phyloP scores from a whole-genome alignment of 345 rosid genomes.

The Arabis hirsuta region DNA sequence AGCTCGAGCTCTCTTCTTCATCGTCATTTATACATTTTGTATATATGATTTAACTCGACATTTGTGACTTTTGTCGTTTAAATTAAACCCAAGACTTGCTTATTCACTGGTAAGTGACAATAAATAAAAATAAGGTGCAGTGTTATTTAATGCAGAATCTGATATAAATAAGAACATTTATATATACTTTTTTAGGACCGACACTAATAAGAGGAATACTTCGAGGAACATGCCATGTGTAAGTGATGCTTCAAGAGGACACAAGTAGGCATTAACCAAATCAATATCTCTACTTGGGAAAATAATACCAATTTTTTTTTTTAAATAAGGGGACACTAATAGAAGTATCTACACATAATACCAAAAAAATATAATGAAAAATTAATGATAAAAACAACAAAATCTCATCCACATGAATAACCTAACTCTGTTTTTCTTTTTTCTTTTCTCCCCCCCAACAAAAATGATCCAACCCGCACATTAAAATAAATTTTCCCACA shows the following conservation, averaged over 20 bases:
- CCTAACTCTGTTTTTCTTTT: conserved; percentile 37
- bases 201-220: conserved; percentile 14
- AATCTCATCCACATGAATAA: conserved; percentile 44
- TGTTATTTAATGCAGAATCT: too few relatives aligned
- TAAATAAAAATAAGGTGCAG: not conserved
- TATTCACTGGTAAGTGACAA: conserved; percentile 23
- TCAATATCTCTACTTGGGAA: conserved; percentile 1
- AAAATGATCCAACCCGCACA: conserved; percentile 35
- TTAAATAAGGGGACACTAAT: conserved; percentile 20
- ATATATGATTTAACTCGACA: conserved; percentile 15
- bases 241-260: conserved; percentile 15
- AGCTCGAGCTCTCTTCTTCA: conserved; percentile 34
- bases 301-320: not conserved
- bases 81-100: conserved; percentile 20
- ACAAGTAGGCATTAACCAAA: conserved; percentile 9
- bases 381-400: conserved; percentile 39
- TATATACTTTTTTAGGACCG: conserved; percentile 28
- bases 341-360: conserved; percentile 34
- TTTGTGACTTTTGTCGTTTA: conserved; percentile 6
- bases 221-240: conserved; percentile 11
- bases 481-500: conserved; percentile 17
- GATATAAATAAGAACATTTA: too few relatives aligned
- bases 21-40: conserved; percentile 23
- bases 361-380: not conserved
- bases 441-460: conserved; percentile 20